Base-by-base conservation (phyloP, 2,329 filamentous ascomycete species). In the Pseudogymnoascus sp. region DNA sequence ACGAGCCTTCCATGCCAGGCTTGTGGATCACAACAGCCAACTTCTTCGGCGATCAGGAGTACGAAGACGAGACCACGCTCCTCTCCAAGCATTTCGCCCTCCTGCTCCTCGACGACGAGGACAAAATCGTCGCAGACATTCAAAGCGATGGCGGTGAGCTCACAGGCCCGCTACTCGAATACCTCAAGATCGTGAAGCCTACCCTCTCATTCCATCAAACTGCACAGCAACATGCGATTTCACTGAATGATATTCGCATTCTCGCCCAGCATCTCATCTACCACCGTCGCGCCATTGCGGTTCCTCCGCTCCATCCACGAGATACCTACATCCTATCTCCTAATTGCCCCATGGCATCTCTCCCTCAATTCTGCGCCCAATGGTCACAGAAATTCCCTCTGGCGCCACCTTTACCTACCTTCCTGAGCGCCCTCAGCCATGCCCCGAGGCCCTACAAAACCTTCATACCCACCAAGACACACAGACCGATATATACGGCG, bases 201-300 rank as follows among this genome's bases (percentile, higher is more conserved):
- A 88, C 83, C 9, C 76, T 85, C 66, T 87, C 86, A 76, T 86
- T 88, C 71, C 77, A 85, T 61, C 89, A 92, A 72, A 84, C 91
- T 61, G 85, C 87, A 13, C 83, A 87, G 67, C 84, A 82, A 66
- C 85, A 88, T 60, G 83, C 87, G 18, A 87, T 97, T 60, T 86
- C 88, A 3, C 80, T 94, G 1, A 81, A 85, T 33, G 90, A 96
- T 67, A 88, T 97, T 65, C 88, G 93, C 65, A 87, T 90, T 68
- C 89, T 96, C 65, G 92, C 92, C 8, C 89, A 90, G 63, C 94
- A 97, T 76, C 87, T 99, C 65, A 92, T 97, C 64, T 96, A 95
- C 76, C 97, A 93, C 92, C 87, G 94, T 25, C 88, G 92, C 62
- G 94, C 93, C 55, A 89, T 95, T 64, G 88, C 93, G 13, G 93